Evolutionary conservation across 148 eudicot genomes (phyloP), one percentile per base, ranked within the genome.

Genomic region (Salicornia ramosissima): DNA sequence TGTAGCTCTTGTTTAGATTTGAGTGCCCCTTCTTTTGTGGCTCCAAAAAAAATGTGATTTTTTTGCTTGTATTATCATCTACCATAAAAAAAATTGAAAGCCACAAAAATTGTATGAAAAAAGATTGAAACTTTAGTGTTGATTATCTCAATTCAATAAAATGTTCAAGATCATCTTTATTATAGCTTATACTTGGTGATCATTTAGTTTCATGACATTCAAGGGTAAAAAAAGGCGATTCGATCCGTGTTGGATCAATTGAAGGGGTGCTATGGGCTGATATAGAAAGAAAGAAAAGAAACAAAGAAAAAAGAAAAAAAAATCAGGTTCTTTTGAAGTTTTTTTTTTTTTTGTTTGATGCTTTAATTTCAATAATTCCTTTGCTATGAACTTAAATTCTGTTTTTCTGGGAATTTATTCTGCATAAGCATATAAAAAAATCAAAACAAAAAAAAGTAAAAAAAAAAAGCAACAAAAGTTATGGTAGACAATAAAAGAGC

Each of bases 401-500:
- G 21, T 59, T 49, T 3, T 67, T 74, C 57, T 14, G 16, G 42
- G 66, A 21, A 34, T 58, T 21, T 59, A 49, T 31, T 69, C 52
- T 55, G 25, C 53, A 69, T 8, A 25, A 30, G 1, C 33, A 33
- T 31, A 26, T 3, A 47, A 53, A 40, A 7, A 36, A n/a, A 39
- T 29, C 8, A 51, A 53, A 29, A 30, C 31, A 45, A 31, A n/a
- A 45, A 1, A 29, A 42, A 43, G 42, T 29, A 43, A 51, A 31
- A 34, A 59, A 29, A 36, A 58, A 50, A 18, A 18, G 2, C 26
- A 18, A 36, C 22, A 45, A 30, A 9, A 74, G 34, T 36, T 45
- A 78, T 78, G 81, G 81, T 74, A 16, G 70, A 53, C 65, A 68
- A 36, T 56, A 77, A 74, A 58, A 78, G 67, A 64, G 26, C 73